These are phyloP conservation scores for Sanchytrium tribonematis DNA, from an alignment of 371 early-diverging fungal species.

Conservation along the genomic window DNA sequence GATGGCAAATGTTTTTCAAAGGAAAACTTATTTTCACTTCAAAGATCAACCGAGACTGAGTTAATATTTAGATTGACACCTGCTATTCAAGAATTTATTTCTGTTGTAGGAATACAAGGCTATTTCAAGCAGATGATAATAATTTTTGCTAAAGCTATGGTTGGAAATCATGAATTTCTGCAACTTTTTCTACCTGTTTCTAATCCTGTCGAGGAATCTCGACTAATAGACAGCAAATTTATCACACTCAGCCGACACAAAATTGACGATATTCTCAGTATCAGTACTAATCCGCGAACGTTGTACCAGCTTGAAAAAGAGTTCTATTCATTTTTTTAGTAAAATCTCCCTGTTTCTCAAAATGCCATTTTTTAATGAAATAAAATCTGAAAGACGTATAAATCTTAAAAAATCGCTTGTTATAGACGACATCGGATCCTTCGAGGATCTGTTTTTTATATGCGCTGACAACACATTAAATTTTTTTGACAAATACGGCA, in stretches of 20 bases:
- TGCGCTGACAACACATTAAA: not conserved
- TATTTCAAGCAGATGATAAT: constrained; percentile 47
- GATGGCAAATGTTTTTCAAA: not conserved
- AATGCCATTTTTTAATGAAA: too few relatives aligned
- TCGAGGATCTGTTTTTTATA: not conserved
- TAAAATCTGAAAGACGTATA: too few relatives aligned
- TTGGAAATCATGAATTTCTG: not conserved
- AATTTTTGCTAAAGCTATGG: constrained; percentile 24
- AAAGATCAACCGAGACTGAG: not conserved
- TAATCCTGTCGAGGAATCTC: not conserved
- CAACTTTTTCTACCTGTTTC: not conserved
- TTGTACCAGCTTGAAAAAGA: not conserved
- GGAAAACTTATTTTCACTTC: not conserved
- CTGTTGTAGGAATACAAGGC: constrained; percentile 69
- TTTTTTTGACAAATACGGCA: not conserved
- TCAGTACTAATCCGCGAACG: not conserved
- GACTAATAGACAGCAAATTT: not conserved
- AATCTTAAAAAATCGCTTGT: too few relatives aligned
- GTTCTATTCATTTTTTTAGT: not conserved
- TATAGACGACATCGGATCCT: not conserved
- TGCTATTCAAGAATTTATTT: constrained; percentile 71
- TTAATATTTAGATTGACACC: constrained; percentile 91
- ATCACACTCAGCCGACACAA: not conserved
- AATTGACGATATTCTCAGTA: not conserved
- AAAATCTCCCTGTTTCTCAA: too few relatives aligned